Evolutionary conservation across 1,284 basidiomycete genomes (phyloP).

Genomic region (Tilletia setariae): DNA sequence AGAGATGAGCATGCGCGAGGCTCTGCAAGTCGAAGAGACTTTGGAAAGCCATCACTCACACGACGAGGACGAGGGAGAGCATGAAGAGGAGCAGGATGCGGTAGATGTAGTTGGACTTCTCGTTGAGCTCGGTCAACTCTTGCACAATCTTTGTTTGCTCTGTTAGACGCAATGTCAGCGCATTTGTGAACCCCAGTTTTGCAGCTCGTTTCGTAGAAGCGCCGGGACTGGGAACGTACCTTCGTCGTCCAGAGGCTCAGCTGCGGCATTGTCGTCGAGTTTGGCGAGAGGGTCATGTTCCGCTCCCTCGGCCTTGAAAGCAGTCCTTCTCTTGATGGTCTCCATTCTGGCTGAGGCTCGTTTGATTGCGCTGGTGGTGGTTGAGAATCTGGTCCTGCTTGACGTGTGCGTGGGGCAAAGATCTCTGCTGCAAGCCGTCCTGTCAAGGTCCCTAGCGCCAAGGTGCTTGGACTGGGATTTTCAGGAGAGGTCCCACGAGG

Average conservation of each 20-base stretch:
- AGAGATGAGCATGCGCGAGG: not conserved
- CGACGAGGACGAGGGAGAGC: conserved; percentile 32
- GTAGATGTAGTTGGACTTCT: conserved; percentile 47
- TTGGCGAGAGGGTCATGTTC: conserved; percentile 23
- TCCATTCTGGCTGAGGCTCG: not conserved
- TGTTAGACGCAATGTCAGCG: conserved; percentile 2
- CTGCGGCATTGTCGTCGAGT: conserved; percentile 25
- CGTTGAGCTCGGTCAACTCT: conserved; percentile 37
- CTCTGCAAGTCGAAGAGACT: not conserved
- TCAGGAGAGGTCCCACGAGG: too few relatives aligned
- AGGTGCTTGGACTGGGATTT: too few relatives aligned
- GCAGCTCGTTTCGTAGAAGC: too few relatives aligned
- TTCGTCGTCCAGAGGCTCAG: conserved; percentile 25
- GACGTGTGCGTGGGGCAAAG: not conserved
- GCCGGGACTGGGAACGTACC: conserved; percentile 22
- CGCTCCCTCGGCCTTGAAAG: not conserved
- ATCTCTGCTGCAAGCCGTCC: too few relatives aligned
- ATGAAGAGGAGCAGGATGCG: conserved; percentile 38
- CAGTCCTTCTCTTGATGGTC: conserved; percentile 6
- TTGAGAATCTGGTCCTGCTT: not conserved
- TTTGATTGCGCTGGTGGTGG: not conserved
- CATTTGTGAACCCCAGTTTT: too few relatives aligned
- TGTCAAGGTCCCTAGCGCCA: too few relatives aligned
- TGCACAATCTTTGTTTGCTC: conserved; percentile 46
- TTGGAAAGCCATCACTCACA: conserved; percentile 18